Base-by-base conservation (phyloP, 768 basidiomycete species). In the Boletus reticuloceps region DNA sequence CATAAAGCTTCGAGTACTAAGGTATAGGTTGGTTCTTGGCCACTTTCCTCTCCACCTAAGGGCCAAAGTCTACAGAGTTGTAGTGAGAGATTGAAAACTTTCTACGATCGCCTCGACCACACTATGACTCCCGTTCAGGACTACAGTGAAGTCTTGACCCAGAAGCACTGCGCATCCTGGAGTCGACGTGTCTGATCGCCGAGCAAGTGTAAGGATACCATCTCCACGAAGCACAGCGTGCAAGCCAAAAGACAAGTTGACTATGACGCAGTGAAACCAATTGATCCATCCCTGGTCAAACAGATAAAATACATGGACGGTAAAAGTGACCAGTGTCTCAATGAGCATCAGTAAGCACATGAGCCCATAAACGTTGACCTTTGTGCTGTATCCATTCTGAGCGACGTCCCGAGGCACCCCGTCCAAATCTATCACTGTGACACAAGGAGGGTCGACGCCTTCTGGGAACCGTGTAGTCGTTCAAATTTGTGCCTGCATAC, bases 51-150 rank as follows among this genome's bases (percentile, higher is more conserved):
- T 39, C 8, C 17, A 3, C n/a, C 7, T 38, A 22, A 12, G n/a
- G n/a, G n/a, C 22, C 10, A 8, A 22, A 22, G 22, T 22, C 22
- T 16, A 29, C n/a, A 11, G 27, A 27, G 11, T 27, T 52, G 10
- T 16, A 27, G 31, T 50, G 39, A 50, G 19, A 50, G 34, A 14
- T 14, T 46, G 39, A 56, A 53, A 5, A n/a, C 51, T n/a, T 25
- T 53, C 48, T 6, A 44, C 19, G 32, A 56, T 42, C 6, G 55
- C 41, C 22, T 53, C 47, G 6, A 59, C 40, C 1, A 53, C 17
- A 6, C 17, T 42, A 29, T 51, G 59, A 13, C 7, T 38, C 17
- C 59, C 51, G 0, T 12, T 38, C 13, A 51, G 17, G 12, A 54
- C 4, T 2, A 60, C 37, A 6, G 45, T 45, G 7, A 51, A 49